These are phyloP conservation scores for Coelastrella sp. DNA, from an alignment of 139 green algal species.

Conservation along the genomic window DNA sequence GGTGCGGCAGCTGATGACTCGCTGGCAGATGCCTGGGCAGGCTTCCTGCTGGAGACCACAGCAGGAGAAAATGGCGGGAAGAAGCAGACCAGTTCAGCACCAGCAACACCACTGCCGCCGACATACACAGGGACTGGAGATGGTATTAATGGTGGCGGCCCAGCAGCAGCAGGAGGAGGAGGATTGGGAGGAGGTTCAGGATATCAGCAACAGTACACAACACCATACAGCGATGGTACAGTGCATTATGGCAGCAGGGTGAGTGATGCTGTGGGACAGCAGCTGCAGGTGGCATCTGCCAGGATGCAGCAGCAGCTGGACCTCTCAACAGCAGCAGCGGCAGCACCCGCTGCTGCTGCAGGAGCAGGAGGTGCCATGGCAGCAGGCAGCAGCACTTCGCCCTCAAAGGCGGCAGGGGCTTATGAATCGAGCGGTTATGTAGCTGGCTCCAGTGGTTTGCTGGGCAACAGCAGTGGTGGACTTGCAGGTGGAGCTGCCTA, in stretches of 20 bases:
- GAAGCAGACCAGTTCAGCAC: conserved; percentile 8
- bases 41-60: conserved; percentile 23
- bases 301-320: conserved; percentile 40
- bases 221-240: conserved; percentile 33
- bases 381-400: background rate
- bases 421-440: background rate
- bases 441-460: background rate
- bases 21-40: conserved; percentile 35
- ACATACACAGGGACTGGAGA: background rate
- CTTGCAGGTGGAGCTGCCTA: background rate
- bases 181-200: background rate
- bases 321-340: background rate
- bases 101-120: background rate
- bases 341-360: background rate
- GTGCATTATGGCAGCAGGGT: conserved; percentile 11
- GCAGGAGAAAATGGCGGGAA: background rate
- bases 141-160: background rate
- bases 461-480: background rate
- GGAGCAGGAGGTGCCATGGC: background rate
- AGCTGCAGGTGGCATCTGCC: background rate
- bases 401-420: background rate
- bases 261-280: background rate
- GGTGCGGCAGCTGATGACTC: background rate
- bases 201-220: background rate
- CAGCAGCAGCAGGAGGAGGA: background rate